Base-by-base conservation (phyloP, 257 asterid genomes). In the Solanum appendiculatum region DNA sequence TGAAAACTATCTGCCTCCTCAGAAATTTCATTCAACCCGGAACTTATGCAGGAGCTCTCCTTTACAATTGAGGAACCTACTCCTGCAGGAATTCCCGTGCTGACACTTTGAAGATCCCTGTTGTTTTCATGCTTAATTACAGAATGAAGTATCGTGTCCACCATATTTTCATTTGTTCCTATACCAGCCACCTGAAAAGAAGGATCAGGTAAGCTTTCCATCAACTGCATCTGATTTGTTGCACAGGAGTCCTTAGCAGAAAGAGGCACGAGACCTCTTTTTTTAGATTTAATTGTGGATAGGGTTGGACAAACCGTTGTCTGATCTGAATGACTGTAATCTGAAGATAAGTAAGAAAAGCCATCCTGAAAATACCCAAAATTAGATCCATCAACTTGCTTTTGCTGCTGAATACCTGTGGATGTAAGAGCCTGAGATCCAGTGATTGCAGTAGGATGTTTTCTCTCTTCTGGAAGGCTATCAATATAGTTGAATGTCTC, bases 1-100 rank as follows among this genome's bases (percentile, higher is more conserved):
- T 63, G 89, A 91, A 95, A 91, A 89, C 94, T 87, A 58, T 91
- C 90, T 36, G 94, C 97, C 87, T 92, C 96, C 58, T 63, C 89
- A 39, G 95, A 92, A 87, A 72, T 88, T 80, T 91, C 94, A 90
- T 91, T 87, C 91, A 84, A 48, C 48, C 88, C 94, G 10, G 92
- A 83, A 88, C 90, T 92, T 88, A 36, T 78, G 18, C 89, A 87
- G 39, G 91, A 91, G 87, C 91, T 85, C 73, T 89, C 95, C 82
- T 82, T 93, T 73, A 64, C 69, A 87, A 85, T 86, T 78, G 98
- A 91, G 44, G 94, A 90, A 75, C 90, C 94, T 88, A 93, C 86
- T 89, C 91, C 94, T 78, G 87, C 90, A 29, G 92, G 95, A 89
- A 64, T 82, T 78, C 69, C 86, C 87, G 23, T 46, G 87, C 70